Conservation (phyloP, 495 filamentous ascomycete genomes). For the Antarctomyces pellizariae region DNA sequence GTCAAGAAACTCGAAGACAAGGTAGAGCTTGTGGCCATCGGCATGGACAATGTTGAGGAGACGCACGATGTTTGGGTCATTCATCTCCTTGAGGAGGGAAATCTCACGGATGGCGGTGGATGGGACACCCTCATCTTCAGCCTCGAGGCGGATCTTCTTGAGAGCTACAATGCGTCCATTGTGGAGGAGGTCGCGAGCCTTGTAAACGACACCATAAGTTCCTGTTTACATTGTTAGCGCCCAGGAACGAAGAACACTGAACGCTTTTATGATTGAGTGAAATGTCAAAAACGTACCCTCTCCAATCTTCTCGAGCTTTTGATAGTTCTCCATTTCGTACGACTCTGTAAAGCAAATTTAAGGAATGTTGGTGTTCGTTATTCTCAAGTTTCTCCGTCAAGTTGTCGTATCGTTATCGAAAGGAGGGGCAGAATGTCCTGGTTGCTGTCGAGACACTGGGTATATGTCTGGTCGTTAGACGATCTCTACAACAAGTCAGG, state of each 20-base stretch:
- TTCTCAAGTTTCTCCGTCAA: no score
- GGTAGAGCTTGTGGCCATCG: constrained; percentile 87
- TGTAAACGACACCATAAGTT: constrained; percentile 86
- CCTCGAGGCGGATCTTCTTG: constrained; percentile 96
- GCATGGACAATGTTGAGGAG: constrained; percentile 90
- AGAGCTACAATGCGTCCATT: constrained; percentile 69
- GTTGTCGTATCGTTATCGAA: no score
- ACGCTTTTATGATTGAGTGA: neutral
- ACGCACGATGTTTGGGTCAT: constrained; percentile 80
- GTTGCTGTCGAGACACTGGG: no score
- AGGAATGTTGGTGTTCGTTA: no score
- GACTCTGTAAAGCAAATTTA: no score
- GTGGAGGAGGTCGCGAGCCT: constrained; percentile 61
- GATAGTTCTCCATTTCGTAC: constrained; percentile 82
- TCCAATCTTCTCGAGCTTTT: constrained; percentile 98
- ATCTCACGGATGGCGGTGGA: constrained; percentile 95
- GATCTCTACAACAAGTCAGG: no score
- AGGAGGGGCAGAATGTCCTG: no score
- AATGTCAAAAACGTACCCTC: constrained; percentile 40
- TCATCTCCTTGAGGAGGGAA: constrained; percentile 89
- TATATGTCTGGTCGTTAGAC: no score
- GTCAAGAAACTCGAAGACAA: constrained; percentile 88
- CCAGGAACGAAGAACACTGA: neutral
- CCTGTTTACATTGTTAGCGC: constrained; percentile 23
- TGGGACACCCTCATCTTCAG: constrained; percentile 91